Percentiles rank a stretch among this genome's conserved stretches.
Evolutionary conservation across 441 rosid species (phyloP).

Genomic region (Populus hybrid): DNA sequence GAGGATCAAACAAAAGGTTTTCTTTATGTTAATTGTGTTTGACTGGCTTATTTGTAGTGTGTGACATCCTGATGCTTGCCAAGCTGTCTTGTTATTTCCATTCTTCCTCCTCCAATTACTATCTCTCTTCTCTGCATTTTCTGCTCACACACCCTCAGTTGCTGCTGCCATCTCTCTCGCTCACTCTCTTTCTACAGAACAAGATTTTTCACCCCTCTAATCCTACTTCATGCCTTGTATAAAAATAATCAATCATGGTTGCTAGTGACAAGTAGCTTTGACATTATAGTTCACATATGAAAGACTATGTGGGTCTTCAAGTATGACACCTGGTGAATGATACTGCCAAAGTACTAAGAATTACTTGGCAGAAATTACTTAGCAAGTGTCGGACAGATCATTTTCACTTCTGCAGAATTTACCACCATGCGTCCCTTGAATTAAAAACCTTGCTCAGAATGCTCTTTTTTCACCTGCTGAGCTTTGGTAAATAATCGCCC

Average conservation of each 20-base stretch:
- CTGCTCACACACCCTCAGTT: not conserved
- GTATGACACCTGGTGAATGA: not conserved
- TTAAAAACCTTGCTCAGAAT: slow-evolving; percentile 17
- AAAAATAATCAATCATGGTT: not conserved
- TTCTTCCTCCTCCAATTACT: slow-evolving; percentile 3
- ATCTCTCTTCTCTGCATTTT: slow-evolving; percentile 8
- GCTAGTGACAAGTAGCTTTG: not conserved
- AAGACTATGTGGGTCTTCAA: not conserved
- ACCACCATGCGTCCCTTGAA: slow-evolving; percentile 6
- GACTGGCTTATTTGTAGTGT: slow-evolving; percentile 17
- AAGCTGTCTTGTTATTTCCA: slow-evolving; percentile 17
- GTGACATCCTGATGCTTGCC: slow-evolving; percentile 16
- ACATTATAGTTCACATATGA: not conserved
- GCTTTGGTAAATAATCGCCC: slow-evolving; percentile 1
- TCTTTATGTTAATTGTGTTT: slow-evolving; percentile 22
- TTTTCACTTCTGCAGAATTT: not conserved
- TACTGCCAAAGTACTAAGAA: not conserved
- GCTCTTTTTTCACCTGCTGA: slow-evolving; percentile 16
- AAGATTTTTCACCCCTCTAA: not conserved
- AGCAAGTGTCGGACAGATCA: not conserved
- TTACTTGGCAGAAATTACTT: slow-evolving; percentile 1
- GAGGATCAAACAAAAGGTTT: slow-evolving; percentile 76
- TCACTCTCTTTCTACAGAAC: not conserved
- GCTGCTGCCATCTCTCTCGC: not conserved
- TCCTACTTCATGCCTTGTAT: not conserved